A percentile compares a stretch with the other conserved stretches of the same genome.
Conservation (phyloP, 2,329 filamentous ascomycete genomes). For the Cryphonectria nitschkei region DNA sequence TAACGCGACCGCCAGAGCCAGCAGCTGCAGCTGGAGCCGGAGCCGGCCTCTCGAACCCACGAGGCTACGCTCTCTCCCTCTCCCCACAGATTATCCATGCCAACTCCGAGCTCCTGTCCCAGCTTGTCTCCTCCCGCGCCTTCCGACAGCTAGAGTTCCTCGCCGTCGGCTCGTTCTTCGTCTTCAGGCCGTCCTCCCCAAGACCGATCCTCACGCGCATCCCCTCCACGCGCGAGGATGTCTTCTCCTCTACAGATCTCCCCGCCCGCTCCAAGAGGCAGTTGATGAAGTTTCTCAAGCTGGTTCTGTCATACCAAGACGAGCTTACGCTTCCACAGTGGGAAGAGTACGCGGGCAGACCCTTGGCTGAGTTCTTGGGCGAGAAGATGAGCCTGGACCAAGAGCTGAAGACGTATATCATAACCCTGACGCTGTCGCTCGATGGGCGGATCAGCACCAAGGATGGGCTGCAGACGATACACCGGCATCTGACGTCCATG, state of each 20-base stretch:
- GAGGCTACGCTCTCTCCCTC: conserved; percentile 81
- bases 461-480: conserved; percentile 73
- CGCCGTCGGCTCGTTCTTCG: conserved; percentile 90
- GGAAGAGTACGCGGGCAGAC: conserved; percentile 57
- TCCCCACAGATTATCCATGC: conserved; percentile 87
- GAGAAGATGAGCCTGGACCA: conserved; percentile 68
- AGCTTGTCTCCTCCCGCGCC: conserved; percentile 85
- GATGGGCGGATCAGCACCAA: conserved; percentile 62
- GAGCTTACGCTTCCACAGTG: conserved; percentile 55
- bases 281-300: conserved; percentile 93
- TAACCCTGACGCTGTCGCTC: conserved; percentile 75
- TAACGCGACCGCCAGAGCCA: conserved; percentile 43
- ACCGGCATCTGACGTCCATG: conserved; percentile 82
- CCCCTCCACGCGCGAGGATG: conserved; percentile 87
- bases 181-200: conserved; percentile 55
- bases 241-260: conserved; percentile 79
- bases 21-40: conserved; percentile 43
- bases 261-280: conserved; percentile 80
- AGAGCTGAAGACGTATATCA: conserved; percentile 65
- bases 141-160: conserved; percentile 92
- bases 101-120: conserved; percentile 74
- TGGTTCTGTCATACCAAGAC: conserved; percentile 73
- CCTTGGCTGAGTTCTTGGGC: conserved; percentile 63
- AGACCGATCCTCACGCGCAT: conserved; percentile 65
- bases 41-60: conserved; percentile 56